Base-by-base conservation (phyloP, 2,329 filamentous ascomycete species). In the Fusarium buharicum region DNA sequence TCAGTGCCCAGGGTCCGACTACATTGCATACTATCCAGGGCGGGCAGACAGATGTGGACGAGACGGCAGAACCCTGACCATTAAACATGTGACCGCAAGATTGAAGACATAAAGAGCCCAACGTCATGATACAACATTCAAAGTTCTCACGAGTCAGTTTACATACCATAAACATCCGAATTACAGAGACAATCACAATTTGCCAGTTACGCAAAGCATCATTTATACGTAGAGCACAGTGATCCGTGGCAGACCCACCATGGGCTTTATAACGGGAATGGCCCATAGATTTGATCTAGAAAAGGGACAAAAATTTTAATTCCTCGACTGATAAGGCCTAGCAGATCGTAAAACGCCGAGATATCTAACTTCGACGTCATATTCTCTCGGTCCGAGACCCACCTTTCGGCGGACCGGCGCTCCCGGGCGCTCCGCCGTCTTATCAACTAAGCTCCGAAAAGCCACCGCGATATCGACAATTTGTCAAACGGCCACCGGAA, bases 321-420 rank as follows among this genome's bases (percentile, higher is more conserved):
- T 51, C 7, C 17, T 30, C 16, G 7, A 38, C 24, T 33, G 36
- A 59, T 37, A 46, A 16, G 22, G 30, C 34, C 7, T 31, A n/a
- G 34, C 17, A 59, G 31, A 59, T 55, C 31, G 16, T 30, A 38
- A 55, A 48, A 43, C 55, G 43, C 47, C 43, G 28, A 62, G n/a
- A 27, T 58, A 52, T 62, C 30, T 43, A 6, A 13, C 31, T 36
- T 12, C 33, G 46, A 62, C 59, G 59, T 62, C 59, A 62, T 62
- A 61, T 13, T 13, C 27, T 40, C 46, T 62, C 59, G 59, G 59
- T 24, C 59, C 59, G 59, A 58, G 58, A 62, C 59, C 59, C 59
- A 40, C 52, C 8, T 14, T 6, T 58, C 55, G 18, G 48, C 55
- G 41, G 56, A 54, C 58, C 52, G 59, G 58, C 11, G 43, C 46